Evolutionary conservation across 164 flowering plant genomes (phyloP).

Genomic region (Chloranthus sessilifolius): DNA sequence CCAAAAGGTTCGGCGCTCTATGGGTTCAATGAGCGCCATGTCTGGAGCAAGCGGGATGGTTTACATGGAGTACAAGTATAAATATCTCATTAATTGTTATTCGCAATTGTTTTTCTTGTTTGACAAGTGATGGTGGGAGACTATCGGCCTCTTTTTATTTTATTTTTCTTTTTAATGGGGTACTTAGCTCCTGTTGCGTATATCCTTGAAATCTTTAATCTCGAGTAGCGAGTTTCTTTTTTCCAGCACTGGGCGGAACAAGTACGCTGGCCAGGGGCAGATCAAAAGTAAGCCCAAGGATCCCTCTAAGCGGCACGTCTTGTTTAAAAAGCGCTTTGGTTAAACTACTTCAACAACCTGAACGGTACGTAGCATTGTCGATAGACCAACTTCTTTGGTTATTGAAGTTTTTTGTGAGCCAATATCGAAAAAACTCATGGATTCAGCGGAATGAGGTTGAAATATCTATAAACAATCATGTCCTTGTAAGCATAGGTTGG

Average conservation of each 20-base stretch:
- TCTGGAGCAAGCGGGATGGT: constrained; percentile 89
- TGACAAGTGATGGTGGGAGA: no score
- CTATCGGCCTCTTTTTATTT: no score
- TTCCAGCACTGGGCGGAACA: constrained; percentile 59
- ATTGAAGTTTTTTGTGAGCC: no score
- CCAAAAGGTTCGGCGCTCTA: constrained; percentile 61
- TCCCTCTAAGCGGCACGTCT: constrained; percentile 67
- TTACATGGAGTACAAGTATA: constrained; percentile 87
- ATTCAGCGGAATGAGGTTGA: no score
- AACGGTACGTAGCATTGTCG: constrained; percentile 4
- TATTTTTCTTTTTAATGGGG: no score
- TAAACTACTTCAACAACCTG: not conserved
- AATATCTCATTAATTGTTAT: not conserved
- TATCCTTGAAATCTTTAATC: no score
- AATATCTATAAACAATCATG: no score
- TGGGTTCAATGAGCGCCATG: constrained; percentile 87
- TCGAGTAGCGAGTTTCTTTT: not conserved
- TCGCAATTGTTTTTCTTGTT: not conserved
- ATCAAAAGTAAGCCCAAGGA: constrained; percentile 78
- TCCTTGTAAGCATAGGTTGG: no score
- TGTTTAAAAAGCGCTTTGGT: constrained; percentile 45
- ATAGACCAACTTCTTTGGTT: no score
- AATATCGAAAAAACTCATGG: no score
- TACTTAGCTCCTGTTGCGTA: no score
- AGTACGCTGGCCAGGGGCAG: constrained; percentile 41